These are phyloP conservation scores for Penicillium maclennaniae DNA, from an alignment of 495 filamentous ascomycete species.

Conservation along the genomic window DNA sequence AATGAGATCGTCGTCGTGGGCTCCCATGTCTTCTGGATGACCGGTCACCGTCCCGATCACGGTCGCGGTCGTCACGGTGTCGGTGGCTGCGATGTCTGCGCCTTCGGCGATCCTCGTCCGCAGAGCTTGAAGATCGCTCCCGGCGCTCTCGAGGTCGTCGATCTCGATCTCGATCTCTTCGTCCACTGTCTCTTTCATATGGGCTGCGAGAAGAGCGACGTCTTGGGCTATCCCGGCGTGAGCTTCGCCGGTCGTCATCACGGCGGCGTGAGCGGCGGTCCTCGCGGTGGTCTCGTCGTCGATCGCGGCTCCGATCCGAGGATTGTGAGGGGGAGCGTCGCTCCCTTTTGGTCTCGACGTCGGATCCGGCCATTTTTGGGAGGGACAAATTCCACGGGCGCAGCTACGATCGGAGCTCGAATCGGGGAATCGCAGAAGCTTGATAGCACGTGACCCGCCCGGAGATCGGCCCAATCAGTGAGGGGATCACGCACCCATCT, in stretches of 20 bases:
- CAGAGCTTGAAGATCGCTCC: constrained; percentile 21
- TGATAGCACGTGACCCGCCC: constrained; percentile 22
- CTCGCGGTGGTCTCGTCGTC: constrained; percentile 23
- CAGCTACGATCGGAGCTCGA: not conserved
- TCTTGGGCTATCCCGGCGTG: constrained; percentile 26
- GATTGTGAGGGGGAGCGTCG: constrained; percentile 23
- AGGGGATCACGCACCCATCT: not conserved
- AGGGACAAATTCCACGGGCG: not conserved
- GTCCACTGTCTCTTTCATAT: constrained; percentile 15
- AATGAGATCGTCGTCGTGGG: constrained; percentile 29
- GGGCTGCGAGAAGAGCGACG: constrained; percentile 33
- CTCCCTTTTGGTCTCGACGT: constrained; percentile 19
- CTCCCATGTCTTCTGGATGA: constrained; percentile 27
- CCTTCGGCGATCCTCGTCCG: constrained; percentile 27
- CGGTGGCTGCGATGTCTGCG: constrained; percentile 34
- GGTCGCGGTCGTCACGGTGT: constrained; percentile 27
- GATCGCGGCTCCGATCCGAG: constrained; percentile 21
- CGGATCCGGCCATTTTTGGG: constrained; percentile 22
- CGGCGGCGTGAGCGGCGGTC: constrained; percentile 31
- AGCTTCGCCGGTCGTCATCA: constrained; percentile 28
- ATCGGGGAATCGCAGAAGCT: constrained; percentile 11
- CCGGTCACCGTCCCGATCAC: constrained; percentile 20
- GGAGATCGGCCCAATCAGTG: constrained; percentile 2
- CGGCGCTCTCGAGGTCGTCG: constrained; percentile 25
- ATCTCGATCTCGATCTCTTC: constrained; percentile 24